A percentile compares a stretch with the other conserved stretches of the same genome.
Conservation (phyloP, 1,284 basidiomycete genomes). For the Cryptococcus jaspeensis region DNA sequence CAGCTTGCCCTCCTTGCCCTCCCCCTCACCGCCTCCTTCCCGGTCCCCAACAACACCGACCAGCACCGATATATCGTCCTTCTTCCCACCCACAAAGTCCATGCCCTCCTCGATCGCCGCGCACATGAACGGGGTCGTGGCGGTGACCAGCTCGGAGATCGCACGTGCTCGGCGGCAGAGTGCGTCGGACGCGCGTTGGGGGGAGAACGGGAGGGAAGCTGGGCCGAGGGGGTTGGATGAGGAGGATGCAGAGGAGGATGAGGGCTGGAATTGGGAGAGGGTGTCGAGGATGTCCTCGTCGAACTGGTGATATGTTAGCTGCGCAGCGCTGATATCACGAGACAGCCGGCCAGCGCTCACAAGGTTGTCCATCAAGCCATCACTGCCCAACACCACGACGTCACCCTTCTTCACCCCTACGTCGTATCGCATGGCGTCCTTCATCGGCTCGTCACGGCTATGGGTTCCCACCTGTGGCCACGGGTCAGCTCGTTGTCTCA, state of each 20-base stretch:
- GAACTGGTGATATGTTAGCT: too few relatives aligned
- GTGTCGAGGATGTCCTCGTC: conserved; percentile 92
- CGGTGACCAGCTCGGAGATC: conserved; percentile 55
- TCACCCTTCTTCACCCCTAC: conserved; percentile 81
- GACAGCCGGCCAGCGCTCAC: conserved; percentile 26
- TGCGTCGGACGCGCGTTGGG: conserved; percentile 57
- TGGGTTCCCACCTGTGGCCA: conserved; percentile 71
- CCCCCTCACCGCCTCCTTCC: conserved; percentile 6
- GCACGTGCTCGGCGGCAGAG: conserved; percentile 55
- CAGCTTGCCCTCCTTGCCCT: not conserved
- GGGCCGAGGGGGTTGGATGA: conserved; percentile 1
- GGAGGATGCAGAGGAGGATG: conserved; percentile 15
- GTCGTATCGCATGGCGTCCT: conserved; percentile 69
- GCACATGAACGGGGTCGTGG: conserved; percentile 57
- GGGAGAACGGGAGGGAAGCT: conserved; percentile 46
- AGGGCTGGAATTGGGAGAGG: conserved; percentile 65
- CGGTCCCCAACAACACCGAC: conserved; percentile 49
- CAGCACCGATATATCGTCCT: conserved; percentile 49
- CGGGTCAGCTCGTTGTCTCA: not conserved
- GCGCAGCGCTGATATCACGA: too few relatives aligned
- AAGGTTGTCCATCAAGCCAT: conserved; percentile 89
- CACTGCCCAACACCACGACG: conserved; percentile 83
- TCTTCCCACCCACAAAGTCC: conserved; percentile 53
- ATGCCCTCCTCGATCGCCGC: conserved; percentile 58
- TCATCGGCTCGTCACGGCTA: conserved; percentile 64